phyloP scores from a whole-genome alignment of 495 filamentous ascomycete species.

The Penicillium turbatum region DNA sequence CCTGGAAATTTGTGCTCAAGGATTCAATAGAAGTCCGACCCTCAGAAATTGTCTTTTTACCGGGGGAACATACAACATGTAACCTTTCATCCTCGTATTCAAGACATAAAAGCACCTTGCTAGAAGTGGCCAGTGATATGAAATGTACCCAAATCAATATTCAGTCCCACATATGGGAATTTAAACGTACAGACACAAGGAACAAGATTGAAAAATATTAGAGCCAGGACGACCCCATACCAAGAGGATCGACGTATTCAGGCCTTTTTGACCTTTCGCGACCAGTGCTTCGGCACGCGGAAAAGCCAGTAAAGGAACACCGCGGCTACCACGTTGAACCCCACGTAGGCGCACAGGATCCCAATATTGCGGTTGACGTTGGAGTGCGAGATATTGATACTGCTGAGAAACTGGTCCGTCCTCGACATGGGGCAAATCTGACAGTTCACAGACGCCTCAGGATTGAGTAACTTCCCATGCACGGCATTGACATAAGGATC shows the following conservation, averaged over 20 bases:
- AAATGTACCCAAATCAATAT: too few species aligned
- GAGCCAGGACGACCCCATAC: background rate
- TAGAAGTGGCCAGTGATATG: too few species aligned
- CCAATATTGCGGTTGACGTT: constrained; percentile 71
- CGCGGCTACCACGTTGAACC: constrained; percentile 73
- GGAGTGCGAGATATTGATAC: constrained; percentile 45
- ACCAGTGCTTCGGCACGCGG: constrained; percentile 67
- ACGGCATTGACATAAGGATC: constrained; percentile 38
- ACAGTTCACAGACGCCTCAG: constrained; percentile 51
- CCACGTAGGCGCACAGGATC: constrained; percentile 63
- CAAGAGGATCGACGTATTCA: background rate
- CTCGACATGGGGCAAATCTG: constrained; percentile 53
- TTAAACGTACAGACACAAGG: too few species aligned
- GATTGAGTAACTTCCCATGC: constrained; percentile 53
- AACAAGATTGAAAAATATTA: too few species aligned
- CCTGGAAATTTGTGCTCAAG: too few species aligned
- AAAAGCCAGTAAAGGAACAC: constrained; percentile 74
- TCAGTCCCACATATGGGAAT: too few species aligned
- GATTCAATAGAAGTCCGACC: background rate
- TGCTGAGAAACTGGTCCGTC: constrained; percentile 60
- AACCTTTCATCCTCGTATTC: background rate
- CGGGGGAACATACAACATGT: background rate
- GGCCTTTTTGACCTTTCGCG: constrained; percentile 39
- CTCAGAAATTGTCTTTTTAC: background rate
- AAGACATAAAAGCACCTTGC: background rate